phyloP scores from a whole-genome alignment of 495 filamentous ascomycete species.

The Bacidia gigantensis region DNA sequence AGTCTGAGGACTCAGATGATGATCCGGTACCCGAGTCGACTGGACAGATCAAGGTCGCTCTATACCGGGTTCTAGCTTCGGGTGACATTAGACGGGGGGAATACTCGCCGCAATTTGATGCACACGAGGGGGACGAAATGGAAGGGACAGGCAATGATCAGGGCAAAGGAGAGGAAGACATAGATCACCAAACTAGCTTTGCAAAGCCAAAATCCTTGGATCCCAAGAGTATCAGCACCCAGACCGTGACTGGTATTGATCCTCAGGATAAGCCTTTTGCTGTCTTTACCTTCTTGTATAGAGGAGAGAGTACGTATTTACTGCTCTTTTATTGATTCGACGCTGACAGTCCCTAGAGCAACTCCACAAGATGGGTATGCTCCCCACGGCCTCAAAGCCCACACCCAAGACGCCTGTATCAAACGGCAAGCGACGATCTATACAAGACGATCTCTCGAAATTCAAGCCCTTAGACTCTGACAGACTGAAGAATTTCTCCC shows the following conservation, averaged over 20 bases:
- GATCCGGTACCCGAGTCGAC: slow-evolving; percentile 87
- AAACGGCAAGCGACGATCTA: slow-evolving; percentile 54
- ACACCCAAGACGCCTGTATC: slow-evolving; percentile 40
- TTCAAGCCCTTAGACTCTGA: slow-evolving; percentile 72
- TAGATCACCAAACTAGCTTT: slow-evolving; percentile 97
- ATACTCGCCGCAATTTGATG: slow-evolving; percentile 96
- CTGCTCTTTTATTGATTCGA: slow-evolving; percentile 1
- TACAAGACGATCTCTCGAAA: slow-evolving; percentile 67
- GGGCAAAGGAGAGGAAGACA: slow-evolving; percentile 32
- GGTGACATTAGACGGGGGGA: slow-evolving; percentile 95
- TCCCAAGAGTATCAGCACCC: slow-evolving; percentile 92
- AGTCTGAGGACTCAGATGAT: slow-evolving; percentile 62
- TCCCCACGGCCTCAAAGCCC: slow-evolving; percentile 45
- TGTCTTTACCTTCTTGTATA: slow-evolving; percentile 94
- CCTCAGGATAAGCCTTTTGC: slow-evolving; percentile 90
- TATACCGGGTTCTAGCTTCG: slow-evolving; percentile 89
- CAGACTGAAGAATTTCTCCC: slow-evolving; percentile 77
- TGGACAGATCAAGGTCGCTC: slow-evolving; percentile 94
- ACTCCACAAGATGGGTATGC: slow-evolving; percentile 86
- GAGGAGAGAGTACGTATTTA: slow-evolving; percentile 69
- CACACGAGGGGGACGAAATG: slow-evolving; percentile 81
- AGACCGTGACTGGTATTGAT: slow-evolving; percentile 98
- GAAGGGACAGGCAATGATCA: slow-evolving; percentile 29
- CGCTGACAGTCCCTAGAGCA: slow-evolving; percentile 44
- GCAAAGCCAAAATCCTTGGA: slow-evolving; percentile 95